These are phyloP conservation scores for Geranomyces variabilis DNA, from an alignment of 192 early-diverging fungal species.

Conservation along the genomic window DNA sequence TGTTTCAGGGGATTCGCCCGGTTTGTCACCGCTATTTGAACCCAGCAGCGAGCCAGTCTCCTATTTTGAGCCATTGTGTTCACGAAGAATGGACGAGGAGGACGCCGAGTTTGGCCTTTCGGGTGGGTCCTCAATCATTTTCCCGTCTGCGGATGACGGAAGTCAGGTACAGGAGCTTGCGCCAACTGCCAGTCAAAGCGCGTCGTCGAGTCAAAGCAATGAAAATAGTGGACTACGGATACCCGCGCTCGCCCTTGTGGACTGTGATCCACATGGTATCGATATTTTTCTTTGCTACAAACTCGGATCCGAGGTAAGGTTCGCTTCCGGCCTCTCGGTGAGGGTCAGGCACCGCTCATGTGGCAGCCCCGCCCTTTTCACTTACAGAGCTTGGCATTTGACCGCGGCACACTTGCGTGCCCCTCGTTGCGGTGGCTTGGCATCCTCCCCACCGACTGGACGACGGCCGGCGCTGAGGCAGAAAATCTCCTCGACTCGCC, in stretches of 20 bases:
- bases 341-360: too few relatives aligned
- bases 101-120: neutral
- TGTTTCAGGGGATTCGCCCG: neutral
- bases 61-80: too few relatives aligned
- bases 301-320: slow-evolving; percentile 34
- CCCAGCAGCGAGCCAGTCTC: too few relatives aligned
- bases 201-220: neutral
- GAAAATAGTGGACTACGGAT: neutral
- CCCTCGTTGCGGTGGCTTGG: slow-evolving; percentile 23
- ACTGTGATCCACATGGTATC: slow-evolving; percentile 49
- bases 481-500: slow-evolving; percentile 7
- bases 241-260: slow-evolving; percentile 27
- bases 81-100: neutral
- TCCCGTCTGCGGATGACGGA: neutral
- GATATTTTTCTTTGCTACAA: slow-evolving; percentile 43
- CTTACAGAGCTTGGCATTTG: slow-evolving; percentile 33
- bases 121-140: neutral
- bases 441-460: slow-evolving; percentile 27
- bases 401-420: slow-evolving; percentile 20
- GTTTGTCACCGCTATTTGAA: too few relatives aligned
- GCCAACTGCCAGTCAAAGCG: neutral
- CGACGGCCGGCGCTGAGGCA: neutral
- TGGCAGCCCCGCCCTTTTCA: neutral
- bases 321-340: neutral
- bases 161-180: neutral